Evolutionary conservation across 805 yeast species (phyloP).

Genomic region (Blastobotrys peoriensis): DNA sequence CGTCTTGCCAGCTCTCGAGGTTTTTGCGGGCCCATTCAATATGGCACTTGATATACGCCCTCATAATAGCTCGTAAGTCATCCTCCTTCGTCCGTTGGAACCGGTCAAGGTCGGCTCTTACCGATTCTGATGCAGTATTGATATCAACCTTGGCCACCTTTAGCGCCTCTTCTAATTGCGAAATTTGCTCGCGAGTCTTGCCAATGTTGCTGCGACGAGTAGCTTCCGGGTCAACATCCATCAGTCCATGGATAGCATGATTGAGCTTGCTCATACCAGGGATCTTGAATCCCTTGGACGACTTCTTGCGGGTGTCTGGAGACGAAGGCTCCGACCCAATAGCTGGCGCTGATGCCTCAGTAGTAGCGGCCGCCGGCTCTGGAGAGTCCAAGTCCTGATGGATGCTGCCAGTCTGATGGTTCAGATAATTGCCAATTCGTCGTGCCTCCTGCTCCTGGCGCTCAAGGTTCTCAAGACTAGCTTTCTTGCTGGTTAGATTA

Average conservation of each 20-base stretch:
- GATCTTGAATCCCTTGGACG: conserved; percentile 40
- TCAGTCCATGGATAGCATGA: conserved; percentile 49
- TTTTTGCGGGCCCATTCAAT: conserved; percentile 64
- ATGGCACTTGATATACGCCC: conserved; percentile 49
- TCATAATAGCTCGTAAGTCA: conserved; percentile 46
- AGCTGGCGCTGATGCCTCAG: neutral
- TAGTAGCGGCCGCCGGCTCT: conserved; percentile 1
- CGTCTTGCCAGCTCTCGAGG: conserved; percentile 61
- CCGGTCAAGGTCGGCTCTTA: conserved; percentile 34
- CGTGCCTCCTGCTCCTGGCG: conserved; percentile 40
- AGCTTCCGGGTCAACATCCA: conserved; percentile 63
- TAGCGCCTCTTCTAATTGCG: conserved; percentile 46
- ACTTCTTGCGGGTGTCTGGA: conserved; percentile 22
- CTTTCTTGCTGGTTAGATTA: conserved; percentile 31
- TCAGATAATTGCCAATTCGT: conserved; percentile 33
- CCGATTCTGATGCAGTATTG: conserved; percentile 41
- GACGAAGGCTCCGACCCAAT: neutral
- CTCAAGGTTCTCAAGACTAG: conserved; percentile 34
- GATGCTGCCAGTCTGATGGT: conserved; percentile 5
- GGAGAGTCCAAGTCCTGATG: too few species aligned
- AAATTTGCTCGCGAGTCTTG: conserved; percentile 40
- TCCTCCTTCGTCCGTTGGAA: conserved; percentile 47
- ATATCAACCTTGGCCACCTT: conserved; percentile 48
- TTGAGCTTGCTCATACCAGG: conserved; percentile 51
- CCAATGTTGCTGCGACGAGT: conserved; percentile 48